These are phyloP conservation scores for Aulographum hederae DNA, from an alignment of 2,329 filamentous ascomycete genomes.

Conservation along the genomic window DNA sequence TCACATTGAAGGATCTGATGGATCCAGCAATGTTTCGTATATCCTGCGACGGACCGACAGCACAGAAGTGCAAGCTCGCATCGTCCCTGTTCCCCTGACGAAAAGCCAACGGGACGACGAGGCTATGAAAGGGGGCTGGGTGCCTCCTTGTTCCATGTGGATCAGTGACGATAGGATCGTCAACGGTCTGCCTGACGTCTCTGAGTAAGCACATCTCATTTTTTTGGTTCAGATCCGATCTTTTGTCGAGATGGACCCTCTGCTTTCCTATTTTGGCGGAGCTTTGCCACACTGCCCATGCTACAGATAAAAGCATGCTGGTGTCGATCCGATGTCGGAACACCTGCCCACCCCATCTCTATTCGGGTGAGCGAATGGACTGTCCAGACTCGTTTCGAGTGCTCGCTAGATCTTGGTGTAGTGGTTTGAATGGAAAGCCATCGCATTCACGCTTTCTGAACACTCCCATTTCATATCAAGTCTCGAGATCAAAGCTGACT, in stretches of 20 bases:
- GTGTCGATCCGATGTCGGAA: no score
- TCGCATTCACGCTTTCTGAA: no score
- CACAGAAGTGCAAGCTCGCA: constrained; percentile 55
- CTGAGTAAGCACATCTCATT: constrained; percentile 49
- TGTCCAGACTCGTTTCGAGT: no score
- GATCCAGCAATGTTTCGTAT: constrained; percentile 48
- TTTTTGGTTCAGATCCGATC: constrained; percentile 2
- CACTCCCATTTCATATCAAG: no score
- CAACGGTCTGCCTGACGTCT: constrained; percentile 55
- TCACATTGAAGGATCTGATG: constrained; percentile 46
- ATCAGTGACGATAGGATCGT: constrained; percentile 61
- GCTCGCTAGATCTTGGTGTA: no score
- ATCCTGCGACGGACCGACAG: constrained; percentile 56
- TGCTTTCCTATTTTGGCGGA: no score
- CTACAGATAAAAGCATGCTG: no score
- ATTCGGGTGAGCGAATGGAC: background rate
- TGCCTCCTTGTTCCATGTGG: constrained; percentile 81
- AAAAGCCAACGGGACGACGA: constrained; percentile 54
- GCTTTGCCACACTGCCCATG: no score
- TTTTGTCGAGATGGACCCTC: no score
- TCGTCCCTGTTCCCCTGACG: constrained; percentile 63
- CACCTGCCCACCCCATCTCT: background rate
- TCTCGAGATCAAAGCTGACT: no score
- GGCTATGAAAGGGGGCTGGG: constrained; percentile 65
- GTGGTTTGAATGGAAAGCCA: no score